Evolutionary conservation across 1,139 yeast genomes (phyloP).

Genomic region (Candida sp.): DNA sequence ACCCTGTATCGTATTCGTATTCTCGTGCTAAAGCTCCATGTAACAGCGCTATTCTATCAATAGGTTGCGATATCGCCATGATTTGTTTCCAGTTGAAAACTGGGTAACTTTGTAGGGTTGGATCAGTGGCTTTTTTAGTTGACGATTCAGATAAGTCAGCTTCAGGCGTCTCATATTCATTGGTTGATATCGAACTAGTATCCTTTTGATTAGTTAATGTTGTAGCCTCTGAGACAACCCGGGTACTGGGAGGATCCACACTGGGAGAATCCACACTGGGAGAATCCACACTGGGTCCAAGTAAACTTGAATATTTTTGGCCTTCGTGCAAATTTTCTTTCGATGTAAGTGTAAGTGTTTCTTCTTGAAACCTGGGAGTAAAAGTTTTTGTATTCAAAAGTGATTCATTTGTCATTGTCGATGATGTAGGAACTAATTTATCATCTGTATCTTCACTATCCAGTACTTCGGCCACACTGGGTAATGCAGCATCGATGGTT

Average conservation of each 20-base stretch:
- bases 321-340: slow-evolving; percentile 10
- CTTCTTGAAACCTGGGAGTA: slow-evolving; percentile 30
- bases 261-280: neutral
- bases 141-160: neutral
- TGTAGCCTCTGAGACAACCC: neutral
- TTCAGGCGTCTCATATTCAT: neutral
- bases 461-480: slow-evolving; percentile 33
- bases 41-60: slow-evolving; percentile 37
- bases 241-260: neutral
- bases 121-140: slow-evolving; percentile 2
- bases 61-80: slow-evolving; percentile 39
- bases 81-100: slow-evolving; percentile 45
- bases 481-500: slow-evolving; percentile 40
- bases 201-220: neutral
- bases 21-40: slow-evolving; percentile 42
- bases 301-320: slow-evolving; percentile 12
- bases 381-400: slow-evolving; percentile 25
- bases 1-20: slow-evolving; percentile 39
- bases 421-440: slow-evolving; percentile 3
- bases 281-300: neutral
- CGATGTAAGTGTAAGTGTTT: slow-evolving; percentile 26
- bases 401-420: slow-evolving; percentile 20
- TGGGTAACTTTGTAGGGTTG: slow-evolving; percentile 19
- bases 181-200: neutral
- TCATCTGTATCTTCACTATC: slow-evolving; percentile 22